phyloP scores from a whole-genome alignment of 2,329 filamentous ascomycete genomes.

The Exophiala aquamarina region DNA sequence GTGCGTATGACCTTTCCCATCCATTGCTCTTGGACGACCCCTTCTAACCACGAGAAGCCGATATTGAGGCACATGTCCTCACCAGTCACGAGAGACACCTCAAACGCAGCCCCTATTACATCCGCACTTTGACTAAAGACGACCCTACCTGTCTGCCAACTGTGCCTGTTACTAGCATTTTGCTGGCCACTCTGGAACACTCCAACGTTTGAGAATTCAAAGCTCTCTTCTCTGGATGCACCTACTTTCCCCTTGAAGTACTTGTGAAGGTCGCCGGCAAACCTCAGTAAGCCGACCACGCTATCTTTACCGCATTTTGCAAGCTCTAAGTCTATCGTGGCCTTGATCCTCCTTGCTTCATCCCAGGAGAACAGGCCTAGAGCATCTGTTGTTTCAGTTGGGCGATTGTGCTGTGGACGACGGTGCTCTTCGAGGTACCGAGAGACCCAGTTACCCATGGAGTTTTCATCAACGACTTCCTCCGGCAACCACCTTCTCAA shows the following conservation, averaged over 20 bases:
- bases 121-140: constrained; percentile 8
- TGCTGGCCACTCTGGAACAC: background rate
- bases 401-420: background rate
- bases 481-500: constrained; percentile 3
- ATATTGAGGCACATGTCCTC: constrained; percentile 23
- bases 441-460: background rate
- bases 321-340: background rate
- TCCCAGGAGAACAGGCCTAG: constrained; percentile 3
- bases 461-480: constrained; percentile 1
- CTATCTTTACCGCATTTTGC: constrained; percentile 2
- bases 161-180: background rate
- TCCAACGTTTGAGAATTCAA: constrained; percentile 7
- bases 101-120: constrained; percentile 1
- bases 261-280: constrained; percentile 1
- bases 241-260: constrained; percentile 3
- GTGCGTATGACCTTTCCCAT: constrained; percentile 27
- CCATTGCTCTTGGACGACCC: constrained; percentile 33
- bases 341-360: constrained; percentile 1
- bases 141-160: background rate
- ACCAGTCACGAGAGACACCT: constrained; percentile 4
- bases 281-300: constrained; percentile 1
- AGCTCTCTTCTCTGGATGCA: background rate
- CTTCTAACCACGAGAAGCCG: constrained; percentile 43
- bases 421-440: background rate
- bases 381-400: background rate